phyloP scores from a whole-genome alignment of 768 basidiomycete species.

The Leccinum obscurum region DNA sequence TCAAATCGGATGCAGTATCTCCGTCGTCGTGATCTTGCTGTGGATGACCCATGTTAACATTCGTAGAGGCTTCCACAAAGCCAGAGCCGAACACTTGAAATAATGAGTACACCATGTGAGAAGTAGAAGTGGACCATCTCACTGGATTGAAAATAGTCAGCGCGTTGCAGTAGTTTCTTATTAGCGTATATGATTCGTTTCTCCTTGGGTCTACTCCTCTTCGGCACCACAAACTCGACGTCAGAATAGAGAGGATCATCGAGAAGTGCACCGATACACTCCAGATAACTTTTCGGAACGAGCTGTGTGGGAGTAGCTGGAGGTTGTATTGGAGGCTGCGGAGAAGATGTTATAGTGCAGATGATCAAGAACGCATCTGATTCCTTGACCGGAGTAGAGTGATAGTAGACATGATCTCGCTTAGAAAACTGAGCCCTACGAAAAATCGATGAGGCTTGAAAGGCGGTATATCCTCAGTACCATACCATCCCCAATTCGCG shows the following conservation, averaged over 20 bases:
- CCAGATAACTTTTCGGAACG: slow-evolving; percentile 67
- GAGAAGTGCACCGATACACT: slow-evolving; percentile 70
- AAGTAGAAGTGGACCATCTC: slow-evolving; percentile 10
- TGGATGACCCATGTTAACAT: slow-evolving; percentile 27
- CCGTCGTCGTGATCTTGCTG: slow-evolving; percentile 34
- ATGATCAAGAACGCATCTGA: slow-evolving; percentile 73
- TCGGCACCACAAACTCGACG: slow-evolving; percentile 75
- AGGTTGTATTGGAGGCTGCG: slow-evolving; percentile 48
- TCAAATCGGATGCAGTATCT: slow-evolving; percentile 55
- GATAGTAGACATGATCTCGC: slow-evolving; percentile 68
- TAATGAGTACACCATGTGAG: background rate
- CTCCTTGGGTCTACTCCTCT: slow-evolving; percentile 38
- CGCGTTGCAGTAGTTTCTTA: slow-evolving; percentile 62
- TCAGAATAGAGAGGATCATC: slow-evolving; percentile 87
- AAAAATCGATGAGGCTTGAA: slow-evolving; percentile 3
- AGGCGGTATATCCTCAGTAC: background rate
- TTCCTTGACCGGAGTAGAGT: slow-evolving; percentile 48
- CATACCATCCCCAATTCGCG: slow-evolving; percentile 86
- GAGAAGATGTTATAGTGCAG: slow-evolving; percentile 75
- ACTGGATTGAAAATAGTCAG: slow-evolving; percentile 82
- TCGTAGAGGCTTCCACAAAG: slow-evolving; percentile 58
- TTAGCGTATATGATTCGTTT: slow-evolving; percentile 62
- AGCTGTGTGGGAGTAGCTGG: slow-evolving; percentile 46
- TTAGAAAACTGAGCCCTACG: slow-evolving; percentile 76
- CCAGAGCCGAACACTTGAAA: slow-evolving; percentile 68